phyloP scores from a whole-genome alignment of 148 eudicot species.

The Pouteria glomerata region DNA sequence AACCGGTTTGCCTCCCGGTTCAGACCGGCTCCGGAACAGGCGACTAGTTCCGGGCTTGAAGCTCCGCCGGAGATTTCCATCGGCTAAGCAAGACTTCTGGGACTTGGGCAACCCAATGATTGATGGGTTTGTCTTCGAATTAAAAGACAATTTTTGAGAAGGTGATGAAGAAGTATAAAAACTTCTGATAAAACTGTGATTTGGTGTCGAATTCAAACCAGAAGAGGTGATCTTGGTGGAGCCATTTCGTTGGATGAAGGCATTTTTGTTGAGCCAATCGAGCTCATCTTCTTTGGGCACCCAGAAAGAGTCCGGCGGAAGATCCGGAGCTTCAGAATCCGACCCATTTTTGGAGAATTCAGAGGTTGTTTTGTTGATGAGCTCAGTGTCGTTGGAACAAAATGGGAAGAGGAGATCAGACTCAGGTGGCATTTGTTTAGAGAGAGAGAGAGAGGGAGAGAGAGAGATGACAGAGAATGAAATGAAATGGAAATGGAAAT shows the following conservation, averaged over 20 bases:
- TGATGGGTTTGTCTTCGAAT: background rate
- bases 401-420: background rate
- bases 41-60: background rate
- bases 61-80: background rate
- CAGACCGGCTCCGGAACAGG: background rate
- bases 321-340: background rate
- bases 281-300: background rate
- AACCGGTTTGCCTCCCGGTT: background rate
- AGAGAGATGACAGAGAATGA: background rate
- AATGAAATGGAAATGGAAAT: background rate
- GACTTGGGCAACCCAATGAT: slow-evolving; percentile 6
- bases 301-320: slow-evolving; percentile 4
- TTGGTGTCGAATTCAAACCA: background rate
- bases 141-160: background rate
- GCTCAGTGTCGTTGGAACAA: too few species aligned
- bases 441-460: slow-evolving; percentile 6
- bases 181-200: background rate
- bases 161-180: background rate
- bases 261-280: slow-evolving; percentile 7
- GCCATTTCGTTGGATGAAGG: slow-evolving; percentile 2
- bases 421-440: background rate
- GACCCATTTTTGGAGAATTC: background rate
- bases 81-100: background rate
- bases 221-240: slow-evolving; percentile 6
- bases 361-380: background rate